Base-by-base conservation (phyloP, 192 early-diverging fungal genomes). In the Pilaira anomala region DNA sequence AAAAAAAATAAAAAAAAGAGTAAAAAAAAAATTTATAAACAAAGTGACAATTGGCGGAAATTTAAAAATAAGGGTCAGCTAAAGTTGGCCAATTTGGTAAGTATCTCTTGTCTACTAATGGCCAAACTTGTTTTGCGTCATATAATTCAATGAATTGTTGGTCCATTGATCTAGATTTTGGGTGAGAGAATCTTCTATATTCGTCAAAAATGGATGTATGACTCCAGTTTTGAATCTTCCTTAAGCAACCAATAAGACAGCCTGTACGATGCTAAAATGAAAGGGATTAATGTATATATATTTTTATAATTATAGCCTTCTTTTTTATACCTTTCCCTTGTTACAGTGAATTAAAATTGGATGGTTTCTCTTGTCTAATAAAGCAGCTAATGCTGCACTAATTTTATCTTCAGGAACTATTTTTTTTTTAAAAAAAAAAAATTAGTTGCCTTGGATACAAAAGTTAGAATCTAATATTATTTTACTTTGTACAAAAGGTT, bases 141-240 rank as follows among this genome's bases (percentile, higher is more conserved):
- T 88, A 92, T 41, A 92, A 76, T 58, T 92, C 90, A 46, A 92
- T 92, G 63, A 91, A 93, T 62, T 91, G 91, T 64, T 91, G 90
- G 55, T 93, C 91, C 87, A 91, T 89, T 2, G 89, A 85, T 14
- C 91, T 70, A 0, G 88, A 87, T 63, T 93, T 93, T 7, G 91
- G 90, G 48, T 86, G 84, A 24, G 95, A 90, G 63, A 94, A 99
- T 18, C 92, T 74, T 40, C 94, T 82, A 72, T 99, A 99, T 70
- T 99, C 97, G 68, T 96, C 94, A 86, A 97, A 98, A 28, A 96
- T 97, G n/a, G 91, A 89, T 0, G 95, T 94, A 59, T 93, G 85
- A 1, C 89, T 87, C 97, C 97, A 98, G 53, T 92, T 85, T 61
- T 96, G 93, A 26, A 97, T 64, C 59, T 95, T 96, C n/a, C 97